Conservation (phyloP, 768 basidiomycete genomes). For the Leccinum broughii region DNA sequence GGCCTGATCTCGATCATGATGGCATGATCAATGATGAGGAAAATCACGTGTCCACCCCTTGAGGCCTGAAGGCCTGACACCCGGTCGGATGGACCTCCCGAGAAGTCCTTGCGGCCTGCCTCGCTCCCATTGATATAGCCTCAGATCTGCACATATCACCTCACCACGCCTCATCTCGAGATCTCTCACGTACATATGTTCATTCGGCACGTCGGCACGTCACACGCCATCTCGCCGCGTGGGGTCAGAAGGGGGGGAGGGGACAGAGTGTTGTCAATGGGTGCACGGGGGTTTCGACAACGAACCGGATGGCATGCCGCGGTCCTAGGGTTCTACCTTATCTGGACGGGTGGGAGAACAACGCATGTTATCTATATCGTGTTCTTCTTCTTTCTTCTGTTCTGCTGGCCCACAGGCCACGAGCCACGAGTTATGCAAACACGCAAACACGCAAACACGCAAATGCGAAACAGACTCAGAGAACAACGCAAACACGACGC, state of each 20-base stretch:
- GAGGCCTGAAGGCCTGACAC: neutral
- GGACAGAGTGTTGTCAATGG: neutral
- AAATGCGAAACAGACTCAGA: neutral
- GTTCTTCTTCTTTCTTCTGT: constrained; percentile 5
- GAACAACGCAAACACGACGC: neutral
- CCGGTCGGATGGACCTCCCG: neutral
- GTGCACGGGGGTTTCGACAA: neutral
- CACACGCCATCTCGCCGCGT: neutral
- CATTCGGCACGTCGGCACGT: neutral
- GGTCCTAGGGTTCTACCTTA: constrained; percentile 8
- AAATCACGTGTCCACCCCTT: neutral
- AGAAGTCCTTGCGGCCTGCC: neutral
- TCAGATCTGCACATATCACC: too few relatives aligned
- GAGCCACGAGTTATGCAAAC: neutral
- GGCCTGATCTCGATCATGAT: neutral
- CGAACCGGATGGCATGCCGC: neutral
- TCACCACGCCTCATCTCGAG: neutral
- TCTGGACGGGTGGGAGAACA: neutral
- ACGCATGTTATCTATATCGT: constrained; percentile 3
- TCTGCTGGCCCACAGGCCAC: constrained; percentile 1
- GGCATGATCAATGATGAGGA: neutral
- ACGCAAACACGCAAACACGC: neutral
- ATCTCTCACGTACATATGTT: neutral
- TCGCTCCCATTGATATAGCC: neutral
- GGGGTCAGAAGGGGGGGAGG: neutral